Conservation (phyloP, 2,329 filamentous ascomycete species). For the Elsinoe ampelina region DNA sequence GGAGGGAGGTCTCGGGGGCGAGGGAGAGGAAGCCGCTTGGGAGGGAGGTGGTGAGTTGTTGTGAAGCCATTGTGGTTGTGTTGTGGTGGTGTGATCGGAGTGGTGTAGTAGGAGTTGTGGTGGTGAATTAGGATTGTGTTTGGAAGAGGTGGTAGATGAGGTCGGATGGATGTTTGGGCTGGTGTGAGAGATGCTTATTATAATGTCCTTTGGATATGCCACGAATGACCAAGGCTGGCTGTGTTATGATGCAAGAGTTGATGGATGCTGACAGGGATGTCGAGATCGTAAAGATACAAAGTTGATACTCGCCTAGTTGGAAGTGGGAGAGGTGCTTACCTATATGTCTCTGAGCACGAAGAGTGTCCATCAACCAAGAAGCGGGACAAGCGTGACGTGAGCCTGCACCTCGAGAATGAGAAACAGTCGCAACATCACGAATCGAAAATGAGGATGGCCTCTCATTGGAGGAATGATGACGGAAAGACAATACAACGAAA, state of each 20-base stretch:
- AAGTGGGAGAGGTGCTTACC: not conserved
- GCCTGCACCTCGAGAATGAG: not conserved
- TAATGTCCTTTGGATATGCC: too few species aligned
- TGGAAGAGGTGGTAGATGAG: not conserved
- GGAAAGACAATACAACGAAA: slow-evolving; percentile 11
- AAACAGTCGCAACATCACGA: slow-evolving; percentile 8
- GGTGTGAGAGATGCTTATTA: not conserved
- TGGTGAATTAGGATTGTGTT: too few species aligned
- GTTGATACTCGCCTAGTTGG: not conserved
- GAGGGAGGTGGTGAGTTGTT: not conserved
- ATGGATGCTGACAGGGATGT: too few species aligned
- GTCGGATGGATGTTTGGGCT: not conserved
- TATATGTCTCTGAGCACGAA: slow-evolving; percentile 9
- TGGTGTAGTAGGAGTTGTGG: not conserved
- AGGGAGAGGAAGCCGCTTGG: slow-evolving; percentile 13
- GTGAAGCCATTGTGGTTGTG: slow-evolving; percentile 1
- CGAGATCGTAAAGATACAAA: not conserved
- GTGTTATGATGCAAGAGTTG: too few species aligned
- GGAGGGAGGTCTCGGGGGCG: slow-evolving; percentile 7
- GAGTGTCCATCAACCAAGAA: not conserved
- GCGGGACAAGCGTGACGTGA: slow-evolving; percentile 1
- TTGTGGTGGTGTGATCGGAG: not conserved
- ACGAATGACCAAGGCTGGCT: too few species aligned
- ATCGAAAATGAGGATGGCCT: not conserved
- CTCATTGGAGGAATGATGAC: slow-evolving; percentile 2